Conservation (phyloP, 2,329 filamentous ascomycete species). For the Xylariomycetidae sp. region DNA sequence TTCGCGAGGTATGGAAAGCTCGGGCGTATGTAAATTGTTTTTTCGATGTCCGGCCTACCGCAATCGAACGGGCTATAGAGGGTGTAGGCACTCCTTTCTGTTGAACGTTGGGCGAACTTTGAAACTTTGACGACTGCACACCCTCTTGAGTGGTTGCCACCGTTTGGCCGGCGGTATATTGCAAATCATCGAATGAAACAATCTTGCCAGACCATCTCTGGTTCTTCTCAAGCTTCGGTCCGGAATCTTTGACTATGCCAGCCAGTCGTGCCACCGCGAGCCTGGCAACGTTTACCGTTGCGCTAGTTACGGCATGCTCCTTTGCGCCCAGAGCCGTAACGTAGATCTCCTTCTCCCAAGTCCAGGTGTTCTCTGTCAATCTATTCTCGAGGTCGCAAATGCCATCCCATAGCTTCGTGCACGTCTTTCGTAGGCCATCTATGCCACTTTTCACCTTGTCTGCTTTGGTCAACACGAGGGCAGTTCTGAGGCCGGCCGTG, state of each 20-base stretch:
- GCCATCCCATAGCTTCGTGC: constrained; percentile 22
- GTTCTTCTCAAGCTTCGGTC: constrained; percentile 23
- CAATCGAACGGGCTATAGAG: too few species aligned
- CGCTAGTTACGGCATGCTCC: constrained; percentile 14
- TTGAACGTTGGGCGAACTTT: too few species aligned
- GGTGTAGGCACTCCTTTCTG: too few species aligned
- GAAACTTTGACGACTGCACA: too few species aligned
- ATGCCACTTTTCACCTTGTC: constrained; percentile 40
- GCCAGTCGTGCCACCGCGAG: constrained; percentile 26
- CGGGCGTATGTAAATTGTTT: too few species aligned
- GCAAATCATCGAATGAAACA: constrained; percentile 31
- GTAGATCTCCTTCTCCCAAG: constrained; percentile 26
- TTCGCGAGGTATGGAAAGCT: constrained; percentile 8
- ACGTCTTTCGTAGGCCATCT: constrained; percentile 20
- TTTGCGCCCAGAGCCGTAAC: constrained; percentile 25
- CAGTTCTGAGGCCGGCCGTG: constrained; percentile 38
- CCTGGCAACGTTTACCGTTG: constrained; percentile 21
- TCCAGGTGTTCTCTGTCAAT: constrained; percentile 16
- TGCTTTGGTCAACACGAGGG: constrained; percentile 52
- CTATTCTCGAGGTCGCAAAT: constrained; percentile 16
- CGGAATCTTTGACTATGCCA: constrained; percentile 20
- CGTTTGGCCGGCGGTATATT: constrained; percentile 16
- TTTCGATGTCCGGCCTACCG: too few species aligned
- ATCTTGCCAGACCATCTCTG: constrained; percentile 32
- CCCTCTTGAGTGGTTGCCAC: too few species aligned